Evolutionary conservation across 768 basidiomycete species (phyloP), one percentile per base, ranked within the genome.

Genomic region (Pilatotrama ljubarskyi): DNA sequence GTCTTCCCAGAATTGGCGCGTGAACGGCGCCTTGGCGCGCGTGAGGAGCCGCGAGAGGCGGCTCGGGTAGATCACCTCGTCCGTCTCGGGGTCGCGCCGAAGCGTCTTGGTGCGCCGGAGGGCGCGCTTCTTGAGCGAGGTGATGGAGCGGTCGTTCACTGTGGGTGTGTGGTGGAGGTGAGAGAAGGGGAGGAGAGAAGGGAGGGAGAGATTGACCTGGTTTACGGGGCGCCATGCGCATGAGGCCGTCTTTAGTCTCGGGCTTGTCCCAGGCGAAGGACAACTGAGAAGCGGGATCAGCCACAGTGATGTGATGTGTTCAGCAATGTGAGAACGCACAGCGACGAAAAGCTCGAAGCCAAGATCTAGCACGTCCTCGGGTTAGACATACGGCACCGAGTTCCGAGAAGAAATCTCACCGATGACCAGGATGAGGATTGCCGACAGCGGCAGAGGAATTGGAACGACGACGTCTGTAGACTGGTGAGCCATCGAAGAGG

Each of bases 231-330:
- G 71, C 74, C 77, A 87, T 75, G 22, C 85, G 80, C 87, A 88
- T 88, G 36, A 88, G 70, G 25, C 85, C 85, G 65, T 87, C 86
- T 32, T 70, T 65, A 0, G 84, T 84, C 70, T 88, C 86, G 0
- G 87, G 84, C 61, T 83, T 76, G 69, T 88, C 87, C 87, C 87
- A 88, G 0, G 87, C 87, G 58, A 88, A 88, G 1, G 86, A 85
- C 14, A 88, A 76, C 84, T 85, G 59, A 13, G 1, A 0, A 8
- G 0, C 0, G 24, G 11, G 5, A 9, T 36, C 10, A 42, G 8
- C 10, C 35, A 32, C 7, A 8, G 25, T 10, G 5, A 29, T 18
- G 1, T 8, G 3, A 32, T 10, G 35, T 10, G 2, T n/a, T 24
- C 37, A 8, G 22, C 13, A 22, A n/a, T 14, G 24, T 24, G 10